phyloP scores from a whole-genome alignment of 2,329 filamentous ascomycete species.

The Epichloe aotearoae region DNA sequence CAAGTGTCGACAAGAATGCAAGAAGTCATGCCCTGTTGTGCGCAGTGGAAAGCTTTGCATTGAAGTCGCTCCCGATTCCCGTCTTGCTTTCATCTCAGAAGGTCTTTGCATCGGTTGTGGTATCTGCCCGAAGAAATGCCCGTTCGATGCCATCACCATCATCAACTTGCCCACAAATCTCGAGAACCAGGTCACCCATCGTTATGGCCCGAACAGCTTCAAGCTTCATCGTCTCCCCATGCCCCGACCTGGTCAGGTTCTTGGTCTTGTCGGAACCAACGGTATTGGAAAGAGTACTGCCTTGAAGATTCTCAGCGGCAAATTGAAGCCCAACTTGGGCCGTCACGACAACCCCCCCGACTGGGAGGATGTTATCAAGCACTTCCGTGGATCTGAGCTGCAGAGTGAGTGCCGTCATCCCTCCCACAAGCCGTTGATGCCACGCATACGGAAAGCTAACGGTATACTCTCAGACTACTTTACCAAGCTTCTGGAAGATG shows the following conservation, averaged over 20 bases:
- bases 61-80: conserved; percentile 76
- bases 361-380: conserved; percentile 97
- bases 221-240: conserved; percentile 95
- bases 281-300: conserved; percentile 99
- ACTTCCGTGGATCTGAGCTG: conserved; percentile 94
- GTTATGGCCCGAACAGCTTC: conserved; percentile 99
- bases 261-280: conserved; percentile 96
- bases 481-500: conserved; percentile 92
- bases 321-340: conserved; percentile 95
- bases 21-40: conserved; percentile 95
- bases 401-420: conserved; percentile 54
- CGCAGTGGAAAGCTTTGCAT: conserved; percentile 96
- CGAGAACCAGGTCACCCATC: conserved; percentile 93
- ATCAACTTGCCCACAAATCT: conserved; percentile 99
- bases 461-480: conserved; percentile 59
- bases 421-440: background rate
- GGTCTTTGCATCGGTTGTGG: conserved; percentile 93
- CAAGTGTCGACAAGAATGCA: conserved; percentile 98
- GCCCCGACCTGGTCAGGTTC: conserved; percentile 86
- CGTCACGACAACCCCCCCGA: conserved; percentile 92
- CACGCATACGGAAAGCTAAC: background rate
- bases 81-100: conserved; percentile 97
- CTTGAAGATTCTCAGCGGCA: conserved; percentile 94
- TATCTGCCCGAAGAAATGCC: conserved; percentile 99
- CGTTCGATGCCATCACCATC: conserved; percentile 96